Evolutionary conservation across 1,139 yeast species (phyloP).

Genomic region (Zygosaccharomyces pseudobailii): DNA sequence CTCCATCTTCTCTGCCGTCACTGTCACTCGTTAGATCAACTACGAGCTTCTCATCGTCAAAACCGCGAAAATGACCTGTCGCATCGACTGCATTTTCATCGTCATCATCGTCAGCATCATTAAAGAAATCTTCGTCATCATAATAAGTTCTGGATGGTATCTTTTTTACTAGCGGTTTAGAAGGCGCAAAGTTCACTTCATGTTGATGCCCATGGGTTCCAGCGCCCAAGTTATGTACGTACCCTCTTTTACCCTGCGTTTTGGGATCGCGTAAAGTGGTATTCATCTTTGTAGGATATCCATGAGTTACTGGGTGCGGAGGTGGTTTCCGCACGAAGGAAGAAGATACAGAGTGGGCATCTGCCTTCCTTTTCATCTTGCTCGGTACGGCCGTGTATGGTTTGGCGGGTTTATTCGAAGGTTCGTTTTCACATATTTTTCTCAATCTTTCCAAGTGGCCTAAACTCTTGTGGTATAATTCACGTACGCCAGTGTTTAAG

Average conservation of each 20-base stretch:
- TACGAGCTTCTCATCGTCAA: slow-evolving; percentile 10
- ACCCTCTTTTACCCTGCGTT: slow-evolving; percentile 4
- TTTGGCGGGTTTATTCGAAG: slow-evolving; percentile 2
- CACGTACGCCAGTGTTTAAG: slow-evolving; percentile 36
- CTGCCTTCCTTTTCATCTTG: not conserved
- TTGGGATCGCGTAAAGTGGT: slow-evolving; percentile 15
- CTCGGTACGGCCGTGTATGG: slow-evolving; percentile 2
- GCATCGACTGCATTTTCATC: slow-evolving; percentile 15
- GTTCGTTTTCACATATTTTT: slow-evolving; percentile 17
- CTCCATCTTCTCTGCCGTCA: slow-evolving; percentile 12
- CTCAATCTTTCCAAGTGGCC: slow-evolving; percentile 38
- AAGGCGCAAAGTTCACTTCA: slow-evolving; percentile 22
- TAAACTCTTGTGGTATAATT: slow-evolving; percentile 32
- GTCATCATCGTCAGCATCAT: slow-evolving; percentile 39
- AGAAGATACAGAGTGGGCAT: slow-evolving; percentile 2
- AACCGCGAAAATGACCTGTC: slow-evolving; percentile 1
- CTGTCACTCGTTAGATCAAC: slow-evolving; percentile 14
- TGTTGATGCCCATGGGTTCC: slow-evolving; percentile 8
- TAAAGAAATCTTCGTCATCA: slow-evolving; percentile 69
- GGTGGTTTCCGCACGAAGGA: slow-evolving; percentile 6
- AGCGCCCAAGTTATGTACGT: slow-evolving; percentile 1
- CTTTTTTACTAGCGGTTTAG: slow-evolving; percentile 33
- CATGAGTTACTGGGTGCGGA: slow-evolving; percentile 2
- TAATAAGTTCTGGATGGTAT: not conserved
- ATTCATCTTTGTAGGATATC: slow-evolving; percentile 14